Conservation (phyloP, 2,329 filamentous ascomycete species). For the Capronia americana region DNA sequence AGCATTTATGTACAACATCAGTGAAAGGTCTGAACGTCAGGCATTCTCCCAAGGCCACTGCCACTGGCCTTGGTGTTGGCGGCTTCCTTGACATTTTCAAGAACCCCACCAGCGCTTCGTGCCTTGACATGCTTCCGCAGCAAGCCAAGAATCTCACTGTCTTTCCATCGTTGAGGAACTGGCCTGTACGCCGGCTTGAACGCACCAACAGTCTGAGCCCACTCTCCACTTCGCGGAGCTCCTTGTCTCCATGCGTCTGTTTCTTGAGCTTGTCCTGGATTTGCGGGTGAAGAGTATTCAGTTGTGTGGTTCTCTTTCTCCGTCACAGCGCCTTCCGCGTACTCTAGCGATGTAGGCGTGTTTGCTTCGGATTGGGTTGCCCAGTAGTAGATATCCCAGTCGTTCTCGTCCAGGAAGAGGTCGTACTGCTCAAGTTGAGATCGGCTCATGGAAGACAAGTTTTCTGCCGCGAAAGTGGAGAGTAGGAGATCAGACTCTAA, state of each 20-base stretch:
- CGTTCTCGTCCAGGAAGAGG: conserved; percentile 94
- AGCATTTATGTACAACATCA: conserved; percentile 32
- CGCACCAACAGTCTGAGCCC: conserved; percentile 93
- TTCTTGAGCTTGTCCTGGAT: conserved; percentile 46
- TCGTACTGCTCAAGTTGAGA: conserved; percentile 84
- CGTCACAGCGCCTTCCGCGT: conserved; percentile 57
- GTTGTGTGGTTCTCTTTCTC: conserved; percentile 30
- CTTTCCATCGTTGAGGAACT: conserved; percentile 83
- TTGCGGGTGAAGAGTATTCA: conserved; percentile 37
- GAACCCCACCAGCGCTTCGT: conserved; percentile 67
- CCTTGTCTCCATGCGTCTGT: conserved; percentile 59
- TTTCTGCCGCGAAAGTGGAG: conserved; percentile 86
- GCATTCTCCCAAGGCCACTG: conserved; percentile 55
- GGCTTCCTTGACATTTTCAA: conserved; percentile 39
- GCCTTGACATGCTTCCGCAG: conserved; percentile 80
- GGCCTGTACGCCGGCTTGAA: conserved; percentile 94
- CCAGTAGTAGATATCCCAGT: conserved; percentile 99
- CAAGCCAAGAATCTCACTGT: conserved; percentile 77
- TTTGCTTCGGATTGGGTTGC: conserved; percentile 77
- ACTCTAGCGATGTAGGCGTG: conserved; percentile 62
- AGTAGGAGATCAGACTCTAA: conserved; percentile 95
- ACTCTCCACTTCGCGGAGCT: conserved; percentile 73
- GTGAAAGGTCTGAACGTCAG: conserved; percentile 53
- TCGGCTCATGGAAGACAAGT: conserved; percentile 75
- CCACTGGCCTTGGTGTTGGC: conserved; percentile 37